Evolutionary conservation across 345 rosid species (phyloP), one percentile per base, ranked within the genome.

Genomic region (Raphanus raphanistrum): DNA sequence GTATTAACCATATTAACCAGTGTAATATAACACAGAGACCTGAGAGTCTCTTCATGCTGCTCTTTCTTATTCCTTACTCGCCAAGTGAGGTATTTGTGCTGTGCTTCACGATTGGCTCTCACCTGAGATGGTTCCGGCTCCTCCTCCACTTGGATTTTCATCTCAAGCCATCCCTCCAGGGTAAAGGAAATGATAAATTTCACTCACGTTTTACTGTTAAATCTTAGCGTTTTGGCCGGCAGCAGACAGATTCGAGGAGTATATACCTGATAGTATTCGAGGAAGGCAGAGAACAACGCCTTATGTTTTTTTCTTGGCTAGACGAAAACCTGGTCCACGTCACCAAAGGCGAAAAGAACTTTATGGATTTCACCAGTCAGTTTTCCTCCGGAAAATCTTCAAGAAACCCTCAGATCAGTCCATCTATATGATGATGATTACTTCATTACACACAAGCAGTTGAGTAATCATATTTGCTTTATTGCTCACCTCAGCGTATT

Each of bases 371-470:
- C 98, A 48, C 93, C 86, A 0, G 98, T 92, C 72, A 94, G 85
- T 85, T 90, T 90, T 33, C 98, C 98, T 77, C 98, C 98, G 95
- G 68, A 94, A 89, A 82, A 86, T 86, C 98, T 94, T 89, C 89
- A 89, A 32, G 79, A 48, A 80, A 85, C 78, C 76, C 82, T 81
- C 76, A 77, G 74, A 80, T 85, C 82, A 81, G 81, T 83, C 45
- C 41, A 35, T 35, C 9, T 35, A 35, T 35, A 35, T 35, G 41
- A 35, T 35, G 41, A 7, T 35, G 7, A 35, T 2, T 33, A 33
- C 41, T 35, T 4, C 70, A 72, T 21, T 71, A 4, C 43, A 77
- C 16, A 12, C 55, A 17, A 13, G 65, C 55, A 70, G n/a, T 41
- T 11, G 45, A 11, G 25, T 17, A 7, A 41, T 1, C 7, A n/a